These are phyloP conservation scores for Pseudomicrostroma phylloplanum DNA, from an alignment of 1,284 basidiomycete genomes.

Conservation along the genomic window DNA sequence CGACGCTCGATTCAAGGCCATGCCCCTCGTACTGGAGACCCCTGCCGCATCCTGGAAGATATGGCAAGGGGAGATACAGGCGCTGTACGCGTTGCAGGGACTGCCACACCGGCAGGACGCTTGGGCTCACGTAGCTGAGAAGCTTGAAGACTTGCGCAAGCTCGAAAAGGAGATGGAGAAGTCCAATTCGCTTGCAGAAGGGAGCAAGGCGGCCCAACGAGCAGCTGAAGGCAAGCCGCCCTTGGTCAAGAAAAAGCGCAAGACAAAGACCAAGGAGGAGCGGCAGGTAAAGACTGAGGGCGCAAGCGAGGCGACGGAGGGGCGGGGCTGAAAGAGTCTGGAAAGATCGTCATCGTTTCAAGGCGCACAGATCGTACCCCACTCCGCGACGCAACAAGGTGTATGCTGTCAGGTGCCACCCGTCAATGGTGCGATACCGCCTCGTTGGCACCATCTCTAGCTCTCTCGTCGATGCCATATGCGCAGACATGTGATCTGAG, in stretches of 20 bases:
- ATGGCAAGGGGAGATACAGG: constrained; percentile 67
- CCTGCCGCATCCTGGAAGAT: constrained; percentile 59
- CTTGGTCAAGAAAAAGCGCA: background rate
- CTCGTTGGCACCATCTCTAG: no score
- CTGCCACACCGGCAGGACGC: constrained; percentile 21
- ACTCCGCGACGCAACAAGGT: no score
- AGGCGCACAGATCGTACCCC: no score
- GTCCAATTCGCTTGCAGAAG: background rate
- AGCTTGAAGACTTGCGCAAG: constrained; percentile 9
- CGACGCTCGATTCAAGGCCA: constrained; percentile 63
- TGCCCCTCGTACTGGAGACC: constrained; percentile 77
- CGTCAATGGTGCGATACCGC: no score
- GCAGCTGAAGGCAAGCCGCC: constrained; percentile 1
- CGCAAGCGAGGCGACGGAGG: no score
- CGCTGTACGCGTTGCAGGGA: constrained; percentile 53
- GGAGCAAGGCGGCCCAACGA: background rate
- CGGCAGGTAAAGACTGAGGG: background rate
- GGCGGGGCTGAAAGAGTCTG: no score
- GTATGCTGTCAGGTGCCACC: no score
- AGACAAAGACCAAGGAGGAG: background rate
- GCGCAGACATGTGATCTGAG: no score
- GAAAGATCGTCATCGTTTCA: no score
- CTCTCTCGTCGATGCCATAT: no score
- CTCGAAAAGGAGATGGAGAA: constrained; percentile 3
- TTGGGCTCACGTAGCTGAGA: constrained; percentile 17